Percentiles rank a stretch among this genome's conserved stretches.
Conservation (phyloP, 2,329 filamentous ascomycete genomes). For the Fusarium ramigenum region DNA sequence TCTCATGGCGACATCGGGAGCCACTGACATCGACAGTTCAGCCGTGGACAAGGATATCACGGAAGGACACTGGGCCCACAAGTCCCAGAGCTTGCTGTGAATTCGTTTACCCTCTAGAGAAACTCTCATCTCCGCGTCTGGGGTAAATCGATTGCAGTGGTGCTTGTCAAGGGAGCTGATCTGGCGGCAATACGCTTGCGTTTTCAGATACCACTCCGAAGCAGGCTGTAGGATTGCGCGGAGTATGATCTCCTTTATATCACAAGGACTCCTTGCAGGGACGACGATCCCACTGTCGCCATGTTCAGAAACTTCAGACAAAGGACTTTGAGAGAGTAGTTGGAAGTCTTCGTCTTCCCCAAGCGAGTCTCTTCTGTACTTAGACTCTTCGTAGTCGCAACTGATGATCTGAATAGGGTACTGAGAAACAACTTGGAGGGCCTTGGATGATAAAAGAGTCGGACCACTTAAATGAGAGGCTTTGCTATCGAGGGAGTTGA, state of each 20-base stretch:
- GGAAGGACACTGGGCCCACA: conserved; percentile 1
- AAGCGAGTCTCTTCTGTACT: background rate
- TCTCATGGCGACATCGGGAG: background rate
- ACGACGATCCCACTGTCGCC: background rate
- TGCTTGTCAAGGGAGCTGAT: conserved; percentile 10
- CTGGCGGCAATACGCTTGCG: background rate
- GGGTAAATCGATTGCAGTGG: background rate
- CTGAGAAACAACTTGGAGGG: background rate
- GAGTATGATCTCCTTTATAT: background rate
- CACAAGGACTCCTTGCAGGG: background rate
- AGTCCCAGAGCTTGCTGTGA: background rate
- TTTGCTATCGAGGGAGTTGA: conserved; percentile 1
- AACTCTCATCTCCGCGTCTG: background rate
- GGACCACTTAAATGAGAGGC: background rate
- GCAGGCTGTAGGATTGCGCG: background rate
- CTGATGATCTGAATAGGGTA: conserved; percentile 5
- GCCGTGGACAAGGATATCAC: background rate
- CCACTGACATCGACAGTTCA: background rate
- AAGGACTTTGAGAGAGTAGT: rapidly evolving
- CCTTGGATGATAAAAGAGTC: background rate
- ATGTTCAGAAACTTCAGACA: background rate
- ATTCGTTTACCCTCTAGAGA: background rate
- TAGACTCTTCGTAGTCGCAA: background rate
- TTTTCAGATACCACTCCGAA: background rate
- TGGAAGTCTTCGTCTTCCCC: background rate